Base-by-base conservation (phyloP, 2,329 filamentous ascomycete genomes). In the Curvularia sp. region DNA sequence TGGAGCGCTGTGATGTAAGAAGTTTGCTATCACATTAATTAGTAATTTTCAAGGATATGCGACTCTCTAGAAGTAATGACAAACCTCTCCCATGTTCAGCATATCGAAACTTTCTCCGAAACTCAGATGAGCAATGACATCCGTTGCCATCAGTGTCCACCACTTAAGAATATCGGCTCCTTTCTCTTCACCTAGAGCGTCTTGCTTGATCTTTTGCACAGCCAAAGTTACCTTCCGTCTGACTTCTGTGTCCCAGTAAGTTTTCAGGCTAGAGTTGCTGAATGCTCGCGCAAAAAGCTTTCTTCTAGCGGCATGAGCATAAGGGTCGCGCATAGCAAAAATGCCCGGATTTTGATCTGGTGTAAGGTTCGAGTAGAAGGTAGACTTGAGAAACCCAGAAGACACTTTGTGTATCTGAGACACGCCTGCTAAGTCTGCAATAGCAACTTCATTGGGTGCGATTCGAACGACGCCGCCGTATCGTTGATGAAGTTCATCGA, bases 81-180 rank as follows among this genome's bases (percentile, higher is more conserved):
- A 10, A 13, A 33, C 31, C 31, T 33, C 13, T 15, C 31, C 78
- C 8, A 59, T 60, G 46, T 79, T 73, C 9, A 81, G 60, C 67
- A 78, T 79, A 5, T 70, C 63, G 54, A 80, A 79, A 1, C 65
- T 69, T 42, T 79, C 75, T 15, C 79, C 78, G 58, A 80, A 80
- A 39, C 73, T 72, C 4, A 81, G 58, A 48, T 77, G 66, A 1
- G 71, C 70, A 20, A 72, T 74, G 7, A 80, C 70, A 63, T 81
- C 79, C 0, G 73, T 73, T 7, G 78, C 74, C 68, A 80, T 74
- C 12, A 79, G 71, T 13, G 75, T 78, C 68, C 69, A 75, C 77
- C 76, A 71, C 50, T 77, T 75, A 47, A 78, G 53, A 5, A 73
- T 47, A 49, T 81, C 78, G 12, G 53, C 15, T 48, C 64, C 28